These are phyloP conservation scores for Lipomyces spencermartinsiae DNA, from an alignment of 805 yeast genomes.

Conservation along the genomic window DNA sequence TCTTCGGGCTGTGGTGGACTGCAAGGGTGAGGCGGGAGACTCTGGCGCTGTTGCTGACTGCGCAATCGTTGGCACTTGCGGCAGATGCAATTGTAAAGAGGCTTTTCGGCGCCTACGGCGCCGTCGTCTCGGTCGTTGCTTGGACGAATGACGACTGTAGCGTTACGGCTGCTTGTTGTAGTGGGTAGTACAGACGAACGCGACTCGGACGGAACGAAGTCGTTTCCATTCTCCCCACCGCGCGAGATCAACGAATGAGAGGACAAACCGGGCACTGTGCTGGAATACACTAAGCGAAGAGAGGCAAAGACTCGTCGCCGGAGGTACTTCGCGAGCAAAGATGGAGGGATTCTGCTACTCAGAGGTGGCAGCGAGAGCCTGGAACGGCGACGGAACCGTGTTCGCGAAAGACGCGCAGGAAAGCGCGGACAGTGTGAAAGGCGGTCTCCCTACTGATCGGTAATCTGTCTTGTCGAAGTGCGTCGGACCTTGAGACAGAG, in stretches of 20 bases:
- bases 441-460: not conserved
- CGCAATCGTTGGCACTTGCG: constrained; percentile 9
- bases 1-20: not conserved
- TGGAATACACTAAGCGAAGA: not conserved
- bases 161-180: not conserved
- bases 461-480: not conserved
- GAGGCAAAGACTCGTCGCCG: not conserved
- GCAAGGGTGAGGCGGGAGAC: not conserved
- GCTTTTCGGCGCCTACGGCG: not conserved
- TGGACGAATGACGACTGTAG: not conserved
- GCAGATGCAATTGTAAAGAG: constrained; percentile 6
- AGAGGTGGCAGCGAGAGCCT: not conserved
- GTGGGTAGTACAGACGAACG: not conserved
- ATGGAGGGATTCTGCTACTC: not conserved
- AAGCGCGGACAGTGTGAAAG: not conserved
- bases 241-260: not conserved
- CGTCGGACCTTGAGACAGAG: not conserved
- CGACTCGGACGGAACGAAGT: not conserved
- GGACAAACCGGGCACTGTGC: not conserved
- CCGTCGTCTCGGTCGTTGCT: constrained; percentile 2
- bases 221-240: constrained; percentile 1
- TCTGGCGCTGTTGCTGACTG: not conserved
- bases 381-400: not conserved
- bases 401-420: not conserved
- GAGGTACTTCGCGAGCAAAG: not conserved